phyloP scores from a whole-genome alignment of 306 rosid species.

The Heteromeles arbutifolia region DNA sequence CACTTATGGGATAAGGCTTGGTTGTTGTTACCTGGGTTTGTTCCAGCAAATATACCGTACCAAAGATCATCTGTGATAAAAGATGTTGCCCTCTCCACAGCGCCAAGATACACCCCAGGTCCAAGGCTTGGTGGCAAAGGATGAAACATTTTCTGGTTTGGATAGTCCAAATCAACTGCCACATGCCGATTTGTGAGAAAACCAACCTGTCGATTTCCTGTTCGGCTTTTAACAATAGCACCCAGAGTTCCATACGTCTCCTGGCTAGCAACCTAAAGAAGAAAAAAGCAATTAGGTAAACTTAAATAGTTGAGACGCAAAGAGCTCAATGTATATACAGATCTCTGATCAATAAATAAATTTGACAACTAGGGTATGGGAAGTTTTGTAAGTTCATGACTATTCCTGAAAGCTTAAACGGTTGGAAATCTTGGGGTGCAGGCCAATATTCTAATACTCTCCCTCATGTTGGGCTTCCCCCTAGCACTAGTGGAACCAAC shows the following conservation, averaged over 20 bases:
- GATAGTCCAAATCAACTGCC: constrained; percentile 96
- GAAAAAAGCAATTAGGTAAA: constrained; percentile 22
- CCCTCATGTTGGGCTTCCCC: background rate
- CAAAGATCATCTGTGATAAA: constrained; percentile 94
- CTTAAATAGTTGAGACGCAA: constrained; percentile 6
- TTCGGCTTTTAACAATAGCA: constrained; percentile 90
- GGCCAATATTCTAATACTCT: background rate
- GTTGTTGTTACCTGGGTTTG: constrained; percentile 78
- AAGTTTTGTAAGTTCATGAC: background rate
- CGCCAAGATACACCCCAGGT: constrained; percentile 97
- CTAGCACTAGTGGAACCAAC: background rate
- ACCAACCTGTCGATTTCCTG: constrained; percentile 86
- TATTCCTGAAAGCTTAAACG: background rate
- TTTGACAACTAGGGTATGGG: constrained; percentile 10
- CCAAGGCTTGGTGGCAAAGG: constrained; percentile 99
- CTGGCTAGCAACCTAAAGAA: constrained; percentile 89
- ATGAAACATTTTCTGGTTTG: constrained; percentile 98
- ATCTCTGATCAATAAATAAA: constrained; percentile 16
- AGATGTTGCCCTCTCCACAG: constrained; percentile 98
- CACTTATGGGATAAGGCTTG: background rate
- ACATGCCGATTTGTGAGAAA: constrained; percentile 97
- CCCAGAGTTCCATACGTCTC: constrained; percentile 96
- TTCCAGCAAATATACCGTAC: constrained; percentile 98
- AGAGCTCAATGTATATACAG: constrained; percentile 9
- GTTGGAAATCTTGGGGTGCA: background rate